phyloP scores from a whole-genome alignment of 1,139 yeast species.

The Hanseniaspora gamundiae region DNA sequence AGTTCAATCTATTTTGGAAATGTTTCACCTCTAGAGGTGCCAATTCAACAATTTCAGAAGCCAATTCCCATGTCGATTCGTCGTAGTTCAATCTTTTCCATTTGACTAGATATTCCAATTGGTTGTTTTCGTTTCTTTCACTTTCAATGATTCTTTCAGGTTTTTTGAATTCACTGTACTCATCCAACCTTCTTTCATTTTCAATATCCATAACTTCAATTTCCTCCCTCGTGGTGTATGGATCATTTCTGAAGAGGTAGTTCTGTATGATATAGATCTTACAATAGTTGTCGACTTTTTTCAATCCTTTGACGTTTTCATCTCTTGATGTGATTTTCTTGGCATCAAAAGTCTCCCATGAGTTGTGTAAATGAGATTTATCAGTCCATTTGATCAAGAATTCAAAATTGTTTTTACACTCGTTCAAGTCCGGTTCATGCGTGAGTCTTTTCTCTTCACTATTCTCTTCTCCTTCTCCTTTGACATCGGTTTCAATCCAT shows the following conservation, averaged over 20 bases:
- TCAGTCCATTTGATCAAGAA: conserved; percentile 80
- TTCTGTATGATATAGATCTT: conserved; percentile 65
- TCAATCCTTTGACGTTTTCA: conserved; percentile 45
- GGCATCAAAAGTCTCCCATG: conserved; percentile 66
- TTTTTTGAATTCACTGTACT: conserved; percentile 67
- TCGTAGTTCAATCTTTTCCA: conserved; percentile 93
- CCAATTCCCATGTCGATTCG: conserved; percentile 95
- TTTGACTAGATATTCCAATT: conserved; percentile 73
- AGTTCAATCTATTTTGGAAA: conserved; percentile 69
- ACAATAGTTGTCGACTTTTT: conserved; percentile 83
- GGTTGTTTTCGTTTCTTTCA: conserved; percentile 53
- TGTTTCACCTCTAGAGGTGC: conserved; percentile 79
- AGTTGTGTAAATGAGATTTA: conserved; percentile 83
- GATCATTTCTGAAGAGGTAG: conserved; percentile 64
- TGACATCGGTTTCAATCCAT: not conserved
- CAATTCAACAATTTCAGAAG: conserved; percentile 68
- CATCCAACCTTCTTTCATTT: conserved; percentile 72
- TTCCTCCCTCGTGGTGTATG: conserved; percentile 76
- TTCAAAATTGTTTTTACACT: conserved; percentile 48
- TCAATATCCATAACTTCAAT: conserved; percentile 89
- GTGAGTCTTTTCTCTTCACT: conserved; percentile 22
- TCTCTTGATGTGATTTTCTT: conserved; percentile 34
- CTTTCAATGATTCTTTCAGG: conserved; percentile 88
- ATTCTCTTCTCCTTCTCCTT: conserved; percentile 23
- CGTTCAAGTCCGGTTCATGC: conserved; percentile 30